A percentile compares a stretch with the other conserved stretches of the same genome.
Conservation (phyloP, 371 early-diverging fungal species). For the Polyrhizophydium stewartii region DNA sequence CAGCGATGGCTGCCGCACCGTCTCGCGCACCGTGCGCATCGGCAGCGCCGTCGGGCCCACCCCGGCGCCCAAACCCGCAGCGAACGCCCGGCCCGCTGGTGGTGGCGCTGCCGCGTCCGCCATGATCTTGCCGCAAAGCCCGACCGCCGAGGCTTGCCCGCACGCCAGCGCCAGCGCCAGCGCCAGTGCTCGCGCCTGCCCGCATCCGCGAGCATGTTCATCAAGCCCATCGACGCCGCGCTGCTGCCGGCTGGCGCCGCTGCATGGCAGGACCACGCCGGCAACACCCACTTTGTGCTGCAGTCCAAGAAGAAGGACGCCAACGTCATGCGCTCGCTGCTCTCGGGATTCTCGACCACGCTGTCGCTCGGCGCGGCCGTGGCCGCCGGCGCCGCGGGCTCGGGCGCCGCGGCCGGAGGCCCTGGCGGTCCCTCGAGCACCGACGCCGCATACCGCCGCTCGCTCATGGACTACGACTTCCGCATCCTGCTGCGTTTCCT, state of each 20-base stretch:
- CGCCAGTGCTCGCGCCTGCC: too few species aligned
- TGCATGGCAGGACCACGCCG: conserved; percentile 38
- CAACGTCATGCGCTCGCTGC: conserved; percentile 19
- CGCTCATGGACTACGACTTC: conserved; percentile 33
- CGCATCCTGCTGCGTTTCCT: conserved; percentile 36
- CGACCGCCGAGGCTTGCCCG: too few species aligned
- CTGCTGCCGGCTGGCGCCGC: conserved; percentile 18
- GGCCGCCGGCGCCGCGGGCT: neutral
- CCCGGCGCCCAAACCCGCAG: too few species aligned
- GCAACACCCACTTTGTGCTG: conserved; percentile 45
- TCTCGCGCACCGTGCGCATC: too few species aligned
- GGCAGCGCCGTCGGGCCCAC: too few species aligned
- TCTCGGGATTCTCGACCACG: conserved; percentile 10
- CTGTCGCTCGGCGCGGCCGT: neutral
- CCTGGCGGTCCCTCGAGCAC: neutral
- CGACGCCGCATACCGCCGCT: conserved; percentile 16
- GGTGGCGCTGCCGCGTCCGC: too few species aligned
- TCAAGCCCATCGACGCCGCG: conserved; percentile 35
- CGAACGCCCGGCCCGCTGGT: too few species aligned
- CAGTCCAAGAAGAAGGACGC: conserved; percentile 26
- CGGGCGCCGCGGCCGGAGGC: neutral
- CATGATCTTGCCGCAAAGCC: too few species aligned
- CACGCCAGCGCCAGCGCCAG: too few species aligned
- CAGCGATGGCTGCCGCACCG: too few species aligned
- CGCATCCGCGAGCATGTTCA: conserved; percentile 39